These are phyloP conservation scores for Paramarasmius palmivorus DNA, from an alignment of 1,284 basidiomycete genomes.

Conservation along the genomic window DNA sequence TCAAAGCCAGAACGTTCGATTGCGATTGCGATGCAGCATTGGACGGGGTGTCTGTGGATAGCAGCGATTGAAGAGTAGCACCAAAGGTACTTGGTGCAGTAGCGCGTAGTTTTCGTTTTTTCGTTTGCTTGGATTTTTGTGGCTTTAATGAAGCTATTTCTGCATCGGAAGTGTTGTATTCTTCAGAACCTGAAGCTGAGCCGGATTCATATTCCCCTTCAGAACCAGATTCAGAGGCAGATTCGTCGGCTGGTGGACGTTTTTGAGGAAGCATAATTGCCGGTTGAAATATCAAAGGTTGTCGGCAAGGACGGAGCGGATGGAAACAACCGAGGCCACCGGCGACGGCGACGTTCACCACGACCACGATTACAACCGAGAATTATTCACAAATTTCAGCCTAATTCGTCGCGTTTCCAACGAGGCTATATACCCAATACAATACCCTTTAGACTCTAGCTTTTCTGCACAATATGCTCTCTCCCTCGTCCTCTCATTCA, in stretches of 20 bases:
- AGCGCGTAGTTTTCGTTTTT: slow-evolving; percentile 78
- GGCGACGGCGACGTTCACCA: background rate
- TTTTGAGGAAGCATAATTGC: slow-evolving; percentile 39
- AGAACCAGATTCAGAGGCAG: slow-evolving; percentile 25
- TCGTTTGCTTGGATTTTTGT: slow-evolving; percentile 72
- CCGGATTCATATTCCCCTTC: slow-evolving; percentile 24
- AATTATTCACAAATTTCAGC: background rate
- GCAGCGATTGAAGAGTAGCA: slow-evolving; percentile 64
- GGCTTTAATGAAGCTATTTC: slow-evolving; percentile 56
- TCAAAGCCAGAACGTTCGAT: slow-evolving; percentile 72
- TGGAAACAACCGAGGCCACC: background rate
- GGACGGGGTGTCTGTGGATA: slow-evolving; percentile 68
- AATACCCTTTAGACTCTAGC: background rate
- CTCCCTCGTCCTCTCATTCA: slow-evolving; percentile 34
- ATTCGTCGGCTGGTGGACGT: slow-evolving; percentile 29
- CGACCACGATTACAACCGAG: background rate
- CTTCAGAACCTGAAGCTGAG: slow-evolving; percentile 32
- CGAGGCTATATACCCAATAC: too few species aligned
- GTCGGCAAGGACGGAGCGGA: background rate
- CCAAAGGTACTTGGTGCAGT: slow-evolving; percentile 76
- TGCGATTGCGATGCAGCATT: background rate
- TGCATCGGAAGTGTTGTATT: slow-evolving; percentile 34
- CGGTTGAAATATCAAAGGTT: background rate
- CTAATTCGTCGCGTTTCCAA: background rate
- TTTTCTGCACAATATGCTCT: background rate